Evolutionary conservation across 192 early-diverging fungal genomes (phyloP).

Genomic region (Entomortierella chlamydospora): DNA sequence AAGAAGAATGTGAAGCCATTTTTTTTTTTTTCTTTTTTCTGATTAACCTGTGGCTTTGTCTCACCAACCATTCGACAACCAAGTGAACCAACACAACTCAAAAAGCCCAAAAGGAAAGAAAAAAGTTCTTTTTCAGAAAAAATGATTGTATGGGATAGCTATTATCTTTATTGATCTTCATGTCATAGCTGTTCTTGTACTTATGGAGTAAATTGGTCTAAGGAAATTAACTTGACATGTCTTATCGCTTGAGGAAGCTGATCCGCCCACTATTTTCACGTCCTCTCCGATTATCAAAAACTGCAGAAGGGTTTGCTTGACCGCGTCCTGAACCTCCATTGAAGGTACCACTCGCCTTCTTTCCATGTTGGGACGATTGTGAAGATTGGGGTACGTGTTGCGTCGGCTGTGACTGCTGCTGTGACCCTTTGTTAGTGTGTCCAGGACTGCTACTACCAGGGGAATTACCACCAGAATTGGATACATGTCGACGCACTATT

Average conservation of each 20-base stretch:
- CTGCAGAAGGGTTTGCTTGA: neutral
- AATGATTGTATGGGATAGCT: neutral
- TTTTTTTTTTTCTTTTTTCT: neutral
- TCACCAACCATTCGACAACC: neutral
- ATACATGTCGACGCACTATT: slow-evolving; percentile 27
- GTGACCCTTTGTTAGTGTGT: neutral
- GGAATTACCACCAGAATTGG: slow-evolving; percentile 6
- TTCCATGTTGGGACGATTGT: slow-evolving; percentile 9
- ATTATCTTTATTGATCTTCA: neutral
- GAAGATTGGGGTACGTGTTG: neutral
- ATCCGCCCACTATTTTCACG: slow-evolving; percentile 21
- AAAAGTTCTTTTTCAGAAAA: neutral
- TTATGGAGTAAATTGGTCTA: neutral
- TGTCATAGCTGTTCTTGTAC: neutral
- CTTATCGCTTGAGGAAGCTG: slow-evolving; percentile 35
- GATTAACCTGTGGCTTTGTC: neutral
- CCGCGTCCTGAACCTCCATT: neutral
- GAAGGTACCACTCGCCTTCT: neutral
- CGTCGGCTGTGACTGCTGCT: neutral
- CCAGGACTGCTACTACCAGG: slow-evolving; percentile 28
- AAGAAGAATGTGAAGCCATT: neutral
- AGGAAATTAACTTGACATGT: neutral
- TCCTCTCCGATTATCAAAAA: slow-evolving; percentile 10
- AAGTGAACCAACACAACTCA: neutral
- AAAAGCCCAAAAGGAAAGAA: too few species aligned